Conservation (phyloP, 768 basidiomycete species). For the Agrocybe pediades region DNA sequence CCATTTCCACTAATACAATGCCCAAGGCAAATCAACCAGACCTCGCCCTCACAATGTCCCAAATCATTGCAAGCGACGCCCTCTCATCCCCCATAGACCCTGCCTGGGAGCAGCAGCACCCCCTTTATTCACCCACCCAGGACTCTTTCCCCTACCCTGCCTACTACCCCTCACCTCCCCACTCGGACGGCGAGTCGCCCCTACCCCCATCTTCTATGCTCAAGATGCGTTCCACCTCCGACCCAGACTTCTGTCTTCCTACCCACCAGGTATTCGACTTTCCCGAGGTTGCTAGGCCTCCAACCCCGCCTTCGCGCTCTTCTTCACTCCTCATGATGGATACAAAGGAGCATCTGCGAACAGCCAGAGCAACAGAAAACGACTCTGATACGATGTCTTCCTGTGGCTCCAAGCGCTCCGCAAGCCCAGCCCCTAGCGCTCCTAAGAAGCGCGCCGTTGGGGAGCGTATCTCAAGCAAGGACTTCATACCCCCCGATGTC, state of each 20-base stretch:
- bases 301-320: slow-evolving; percentile 24
- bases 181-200: slow-evolving; percentile 48
- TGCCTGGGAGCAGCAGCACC: slow-evolving; percentile 44
- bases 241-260: slow-evolving; percentile 58
- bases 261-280: slow-evolving; percentile 78
- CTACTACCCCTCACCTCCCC: slow-evolving; percentile 52
- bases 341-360: slow-evolving; percentile 4
- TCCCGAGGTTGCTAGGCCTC: slow-evolving; percentile 34
- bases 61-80: slow-evolving; percentile 59
- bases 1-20: slow-evolving; percentile 18
- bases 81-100: slow-evolving; percentile 54
- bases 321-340: slow-evolving; percentile 17
- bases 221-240: slow-evolving; percentile 51
- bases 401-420: slow-evolving; percentile 43
- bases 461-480: slow-evolving; percentile 66
- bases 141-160: slow-evolving; percentile 48
- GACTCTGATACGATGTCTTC: slow-evolving; percentile 33
- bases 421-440: slow-evolving; percentile 39
- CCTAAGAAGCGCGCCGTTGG: slow-evolving; percentile 48
- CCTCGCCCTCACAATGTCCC: slow-evolving; percentile 51
- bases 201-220: slow-evolving; percentile 46
- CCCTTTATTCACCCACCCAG: slow-evolving; percentile 39
- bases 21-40: slow-evolving; percentile 29
- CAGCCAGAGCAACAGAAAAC: slow-evolving; percentile 24
- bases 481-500: slow-evolving; percentile 88